Evolutionary conservation across 2,329 filamentous ascomycete genomes (phyloP), one percentile per base, ranked within the genome.

Genomic region (Ophiostoma sp.): DNA sequence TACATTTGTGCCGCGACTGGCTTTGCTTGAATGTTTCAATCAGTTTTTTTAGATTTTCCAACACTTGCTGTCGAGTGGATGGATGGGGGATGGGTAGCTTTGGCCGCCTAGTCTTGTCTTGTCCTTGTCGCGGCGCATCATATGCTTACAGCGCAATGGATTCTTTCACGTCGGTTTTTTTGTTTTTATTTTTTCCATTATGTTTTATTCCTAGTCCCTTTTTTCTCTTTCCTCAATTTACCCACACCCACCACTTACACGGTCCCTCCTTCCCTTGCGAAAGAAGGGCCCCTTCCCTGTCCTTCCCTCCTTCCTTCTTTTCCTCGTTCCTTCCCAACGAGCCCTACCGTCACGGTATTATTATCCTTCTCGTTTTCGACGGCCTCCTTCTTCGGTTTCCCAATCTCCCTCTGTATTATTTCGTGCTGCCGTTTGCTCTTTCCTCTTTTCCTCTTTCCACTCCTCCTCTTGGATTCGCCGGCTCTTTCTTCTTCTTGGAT

Each of bases 241-340:
- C 62, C 62, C 67, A 58, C 63, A 65, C 66, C 67, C 60, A 65
- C 67, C 67, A 68, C 67, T 68, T 68, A 68, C 67, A 68, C 67
- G 38, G 16, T 68, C 68, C 49, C 36, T 65, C 18, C 65, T 64
- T 65, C 60, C 44, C 18, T 27, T 52, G 14, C 47, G 18, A 18
- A 14, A 60, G 18, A 66, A 63, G 44, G 45, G 49, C 47, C 55
- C 45, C 55, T 18, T 66, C 55, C 44, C 67, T 36, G 47, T 68
- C 42, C 67, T 40, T 36, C 64, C 36, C n/a, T 41, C 38, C 18
- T 55, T 65, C 58, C 41, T 66, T 64, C 64, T 52, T 36, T 47
- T 36, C 64, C 58, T 66, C 42, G 44, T 44, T 64, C 65, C 27
- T 63, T 12, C 60, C 60, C 40, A 18, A 42, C 38, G 44, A 63